These are phyloP conservation scores for Leccinum subspadiceum DNA, from an alignment of 1,284 basidiomycete genomes.

Conservation along the genomic window DNA sequence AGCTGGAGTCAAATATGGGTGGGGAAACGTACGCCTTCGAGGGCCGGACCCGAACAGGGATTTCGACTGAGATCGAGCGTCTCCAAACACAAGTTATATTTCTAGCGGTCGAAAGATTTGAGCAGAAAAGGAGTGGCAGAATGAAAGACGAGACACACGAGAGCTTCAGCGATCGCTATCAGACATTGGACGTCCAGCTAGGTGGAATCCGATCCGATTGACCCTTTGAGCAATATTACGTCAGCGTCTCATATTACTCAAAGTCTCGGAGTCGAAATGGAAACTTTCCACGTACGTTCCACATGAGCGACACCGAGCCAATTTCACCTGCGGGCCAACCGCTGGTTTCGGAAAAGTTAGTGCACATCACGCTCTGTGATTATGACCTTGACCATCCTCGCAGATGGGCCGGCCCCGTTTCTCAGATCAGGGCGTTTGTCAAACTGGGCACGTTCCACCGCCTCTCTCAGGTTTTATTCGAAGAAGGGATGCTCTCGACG, in stretches of 20 bases:
- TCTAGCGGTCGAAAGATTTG: constrained; percentile 37
- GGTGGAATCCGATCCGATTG: too few species aligned
- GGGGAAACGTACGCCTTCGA: constrained; percentile 72
- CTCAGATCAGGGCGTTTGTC: constrained; percentile 70
- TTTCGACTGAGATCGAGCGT: constrained; percentile 93
- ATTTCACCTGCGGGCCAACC: constrained; percentile 36
- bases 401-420: constrained; percentile 66
- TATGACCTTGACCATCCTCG: constrained; percentile 4
- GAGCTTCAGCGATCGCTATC: constrained; percentile 81
- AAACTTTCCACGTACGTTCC: not conserved
- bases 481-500: constrained; percentile 69
- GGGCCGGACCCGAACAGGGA: constrained; percentile 83
- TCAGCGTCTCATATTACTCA: too few species aligned
- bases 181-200: constrained; percentile 81
- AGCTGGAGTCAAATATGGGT: not conserved
- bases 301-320: constrained; percentile 37
- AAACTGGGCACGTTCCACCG: constrained; percentile 76
- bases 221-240: too few species aligned
- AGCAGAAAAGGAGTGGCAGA: not conserved
- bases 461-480: constrained; percentile 53
- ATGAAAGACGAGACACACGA: constrained; percentile 46
- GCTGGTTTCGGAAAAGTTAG: constrained; percentile 41
- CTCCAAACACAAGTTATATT: constrained; percentile 93
- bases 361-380: fast-evolving
- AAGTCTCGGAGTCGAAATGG: too few species aligned